Evolutionary conservation across 345 rosid genomes (phyloP), one percentile per base, ranked within the genome.

Genomic region (Citrus sp.): DNA sequence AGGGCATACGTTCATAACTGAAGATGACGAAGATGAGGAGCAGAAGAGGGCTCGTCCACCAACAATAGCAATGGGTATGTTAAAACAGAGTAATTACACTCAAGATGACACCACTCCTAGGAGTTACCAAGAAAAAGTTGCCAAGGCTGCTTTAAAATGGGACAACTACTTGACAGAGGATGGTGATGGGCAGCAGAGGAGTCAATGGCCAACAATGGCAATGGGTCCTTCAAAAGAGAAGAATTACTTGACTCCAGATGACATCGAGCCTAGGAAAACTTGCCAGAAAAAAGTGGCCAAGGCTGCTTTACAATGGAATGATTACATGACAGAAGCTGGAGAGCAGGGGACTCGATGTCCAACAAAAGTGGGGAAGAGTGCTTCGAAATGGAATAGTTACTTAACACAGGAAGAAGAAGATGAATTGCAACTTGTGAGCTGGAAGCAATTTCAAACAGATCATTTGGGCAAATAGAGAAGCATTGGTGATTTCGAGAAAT

Each of bases 311-410:
- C 67, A 76, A 68, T 67, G 85, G 85, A 38, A 37, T 75, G 72
- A 72, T 38, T 78, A 75, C 80, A 35, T 73, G 67, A 10, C 72
- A 38, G 42, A 56, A 73, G 80, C 61, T 6, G 24, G 55, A 37
- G 59, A 79, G 81, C 63, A 32, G 68, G 30, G 34, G 70, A 56
- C 25, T 56, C 4, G 0, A 77, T 28, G 28, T 56, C 70, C 66
- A 77, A 40, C 71, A 64, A 46, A 27, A 27, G 78, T 63, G 55
- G 76, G 72, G 55, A 77, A 66, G 34, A 76, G 69, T 9, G 60
- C 78, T 77, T 87, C 90, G 0, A 88, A 86, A 78, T 90, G 97
- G 92, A 77, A 76, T 0, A 74, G 74, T 35, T 88, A 86, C 83
- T 70, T 91, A 30, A 75, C 71, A 22, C 34, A 81, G 34, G 89